Base-by-base conservation (phyloP, 2,329 filamentous ascomycete species). In the Pseudogymnoascus sp. region DNA sequence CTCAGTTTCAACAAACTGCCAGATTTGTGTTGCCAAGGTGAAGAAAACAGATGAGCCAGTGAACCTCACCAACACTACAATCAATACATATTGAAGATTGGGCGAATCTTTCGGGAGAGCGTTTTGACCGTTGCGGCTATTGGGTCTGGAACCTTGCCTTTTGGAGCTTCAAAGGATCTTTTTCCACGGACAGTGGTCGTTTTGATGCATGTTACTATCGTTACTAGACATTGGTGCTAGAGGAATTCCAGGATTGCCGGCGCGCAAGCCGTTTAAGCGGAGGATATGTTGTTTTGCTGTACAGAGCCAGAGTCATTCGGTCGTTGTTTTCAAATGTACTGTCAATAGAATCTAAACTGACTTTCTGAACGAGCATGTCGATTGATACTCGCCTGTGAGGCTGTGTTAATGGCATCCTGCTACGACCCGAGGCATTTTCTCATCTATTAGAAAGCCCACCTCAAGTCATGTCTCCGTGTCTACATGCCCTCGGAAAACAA, bases 191-290 rank as follows among this genome's bases (percentile, higher is more conserved):
- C 48, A 25, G 25, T n/a, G 48, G 48, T 19, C 6, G 5, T 34
- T 54, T 57, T 19, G 28, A 31, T 19, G n/a, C 48, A 57, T 34
- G n/a, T 16, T 57, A 34, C 48, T 34, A 57, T 57, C 51, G 25
- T 34, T 57, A 57, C 51, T 34, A 57, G 51, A 57, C n/a, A 57
- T 11, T 57, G 28, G 51, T 57, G 5, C 51, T 57, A 34, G 51
- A 34, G n/a, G 28, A 25, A 34, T 19, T 19, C 4, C 5, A 34
- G 51, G 51, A 51, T 28, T 19, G 28, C 8, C 28, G 16, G n/a
- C 25, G 6, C 6, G 28, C 10, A 57, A 34, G n/a, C 25, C n/a
- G 51, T 57, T 10, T 19, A 16, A 19, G 28, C 8, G n/a, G 28
- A 34, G 51, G 51, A 34, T 57, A 57, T 34, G 25, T 19, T 57